A percentile compares a stretch with the other conserved stretches of the same genome.
phyloP scores from a whole-genome alignment of 2,329 filamentous ascomycete genomes.

The Cladosporium oxysporum region DNA sequence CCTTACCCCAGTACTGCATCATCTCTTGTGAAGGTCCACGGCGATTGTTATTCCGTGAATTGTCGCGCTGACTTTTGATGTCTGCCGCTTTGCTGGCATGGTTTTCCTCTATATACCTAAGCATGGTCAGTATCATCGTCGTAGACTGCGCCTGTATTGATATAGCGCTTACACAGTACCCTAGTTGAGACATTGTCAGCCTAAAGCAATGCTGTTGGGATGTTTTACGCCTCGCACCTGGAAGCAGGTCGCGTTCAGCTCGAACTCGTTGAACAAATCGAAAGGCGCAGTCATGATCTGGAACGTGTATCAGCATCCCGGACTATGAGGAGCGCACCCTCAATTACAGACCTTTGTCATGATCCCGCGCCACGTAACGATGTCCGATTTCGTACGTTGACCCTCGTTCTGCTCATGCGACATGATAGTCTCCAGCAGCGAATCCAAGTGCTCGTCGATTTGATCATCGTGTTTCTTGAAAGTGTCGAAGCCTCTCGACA shows the following conservation, averaged over 20 bases:
- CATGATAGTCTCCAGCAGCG: conserved; percentile 74
- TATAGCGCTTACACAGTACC: conserved; percentile 40
- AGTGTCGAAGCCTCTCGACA: conserved; percentile 77
- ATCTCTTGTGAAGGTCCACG: conserved; percentile 65
- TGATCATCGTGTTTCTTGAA: conserved; percentile 83
- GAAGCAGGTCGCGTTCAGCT: conserved; percentile 92
- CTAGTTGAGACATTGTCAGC: conserved; percentile 22
- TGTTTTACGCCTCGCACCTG: conserved; percentile 61
- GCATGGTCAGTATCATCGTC: conserved; percentile 17
- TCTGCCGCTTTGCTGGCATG: conserved; percentile 63
- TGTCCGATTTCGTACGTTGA: conserved; percentile 64
- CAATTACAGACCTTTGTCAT: conserved; percentile 77
- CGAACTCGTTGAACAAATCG: conserved; percentile 82
- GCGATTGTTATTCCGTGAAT: conserved; percentile 24
- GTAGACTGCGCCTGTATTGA: not conserved
- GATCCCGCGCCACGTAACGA: conserved; percentile 96
- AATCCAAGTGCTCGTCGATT: conserved; percentile 83
- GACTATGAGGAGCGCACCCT: not conserved
- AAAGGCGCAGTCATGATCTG: conserved; percentile 86
- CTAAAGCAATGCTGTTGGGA: not conserved
- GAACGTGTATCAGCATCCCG: conserved; percentile 15
- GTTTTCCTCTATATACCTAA: conserved; percentile 90
- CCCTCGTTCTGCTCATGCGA: conserved; percentile 69
- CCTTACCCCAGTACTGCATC: conserved; percentile 88
- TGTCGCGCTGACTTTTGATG: conserved; percentile 47